Evolutionary conservation across 106 monocot species (phyloP).

Genomic region (Dactylorhiza incarnata): DNA sequence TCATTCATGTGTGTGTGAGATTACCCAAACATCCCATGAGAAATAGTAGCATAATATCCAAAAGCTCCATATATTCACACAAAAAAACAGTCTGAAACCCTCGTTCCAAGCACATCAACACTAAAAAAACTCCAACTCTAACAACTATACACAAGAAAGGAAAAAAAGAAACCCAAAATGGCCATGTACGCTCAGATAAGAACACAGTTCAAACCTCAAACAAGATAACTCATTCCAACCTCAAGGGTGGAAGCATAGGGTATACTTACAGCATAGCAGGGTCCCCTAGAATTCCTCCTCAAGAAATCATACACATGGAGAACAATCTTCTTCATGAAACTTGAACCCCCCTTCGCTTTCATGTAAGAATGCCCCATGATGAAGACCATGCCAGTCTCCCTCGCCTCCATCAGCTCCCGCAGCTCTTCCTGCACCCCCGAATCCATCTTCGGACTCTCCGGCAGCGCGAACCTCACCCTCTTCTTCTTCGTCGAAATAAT

Average conservation of each 20-base stretch:
- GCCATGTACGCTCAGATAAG: neutral
- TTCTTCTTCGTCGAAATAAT: constrained; percentile 22
- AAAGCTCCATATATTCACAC: too few species aligned
- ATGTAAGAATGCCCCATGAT: constrained; percentile 72
- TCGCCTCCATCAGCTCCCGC: constrained; percentile 72
- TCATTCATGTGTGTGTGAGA: too few species aligned
- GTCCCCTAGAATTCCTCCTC: constrained; percentile 71
- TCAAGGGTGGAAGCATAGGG: constrained; percentile 92
- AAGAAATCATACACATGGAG: constrained; percentile 81
- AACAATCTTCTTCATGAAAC: constrained; percentile 61
- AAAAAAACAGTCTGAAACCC: too few species aligned
- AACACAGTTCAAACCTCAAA: constrained; percentile 23
- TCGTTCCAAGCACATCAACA: too few species aligned
- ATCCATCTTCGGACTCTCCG: constrained; percentile 51
- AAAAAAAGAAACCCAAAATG: neutral
- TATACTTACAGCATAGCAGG: constrained; percentile 53
- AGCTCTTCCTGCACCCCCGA: constrained; percentile 42
- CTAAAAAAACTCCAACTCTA: neutral
- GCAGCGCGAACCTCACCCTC: constrained; percentile 68
- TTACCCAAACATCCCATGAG: too few species aligned
- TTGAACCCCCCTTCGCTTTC: constrained; percentile 74
- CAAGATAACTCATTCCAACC: constrained; percentile 91
- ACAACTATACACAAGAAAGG: neutral
- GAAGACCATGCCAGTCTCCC: constrained; percentile 96
- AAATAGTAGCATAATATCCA: too few species aligned